Conservation (phyloP, 2,329 filamentous ascomycete species). For the Aspergillus ochraceoroseus region DNA sequence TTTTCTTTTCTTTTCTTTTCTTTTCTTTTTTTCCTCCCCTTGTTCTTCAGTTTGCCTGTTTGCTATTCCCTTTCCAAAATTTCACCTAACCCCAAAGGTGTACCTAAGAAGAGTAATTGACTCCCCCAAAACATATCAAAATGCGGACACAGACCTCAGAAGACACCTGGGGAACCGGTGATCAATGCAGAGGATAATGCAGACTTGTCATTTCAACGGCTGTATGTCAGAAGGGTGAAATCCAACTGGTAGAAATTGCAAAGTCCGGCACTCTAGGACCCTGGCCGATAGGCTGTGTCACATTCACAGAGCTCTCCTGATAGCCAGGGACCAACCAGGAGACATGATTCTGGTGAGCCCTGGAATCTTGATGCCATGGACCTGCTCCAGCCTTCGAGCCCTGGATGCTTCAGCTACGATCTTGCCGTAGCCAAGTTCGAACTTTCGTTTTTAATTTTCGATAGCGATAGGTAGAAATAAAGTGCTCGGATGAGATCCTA, state of each 20-base stretch:
- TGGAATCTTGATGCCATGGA: too few species aligned
- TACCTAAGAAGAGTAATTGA: neutral
- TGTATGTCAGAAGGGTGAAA: constrained; percentile 18
- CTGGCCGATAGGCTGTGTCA: constrained; percentile 19
- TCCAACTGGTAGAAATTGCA: constrained; percentile 15
- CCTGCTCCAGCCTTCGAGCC: too few species aligned
- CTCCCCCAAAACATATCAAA: neutral
- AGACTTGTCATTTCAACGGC: constrained; percentile 20
- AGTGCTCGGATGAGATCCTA: constrained; percentile 22
- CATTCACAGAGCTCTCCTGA: constrained; percentile 15
- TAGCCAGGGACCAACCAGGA: constrained; percentile 14
- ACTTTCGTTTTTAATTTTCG: too few species aligned
- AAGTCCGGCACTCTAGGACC: constrained; percentile 19
- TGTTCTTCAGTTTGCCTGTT: too few species aligned
- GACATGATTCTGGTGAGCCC: too few species aligned
- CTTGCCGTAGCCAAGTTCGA: too few species aligned
- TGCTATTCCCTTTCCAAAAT: too few species aligned
- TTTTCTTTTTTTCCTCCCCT: too few species aligned
- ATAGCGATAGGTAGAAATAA: too few species aligned
- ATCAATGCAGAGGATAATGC: constrained; percentile 21
- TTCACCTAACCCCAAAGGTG: too few species aligned
- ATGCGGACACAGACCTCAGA: constrained; percentile 13
- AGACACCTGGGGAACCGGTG: constrained; percentile 19
- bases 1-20: constrained; percentile 5
- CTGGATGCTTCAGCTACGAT: too few species aligned